These are phyloP conservation scores for Hypholoma fasciculare DNA, from an alignment of 768 basidiomycete genomes.

Conservation along the genomic window DNA sequence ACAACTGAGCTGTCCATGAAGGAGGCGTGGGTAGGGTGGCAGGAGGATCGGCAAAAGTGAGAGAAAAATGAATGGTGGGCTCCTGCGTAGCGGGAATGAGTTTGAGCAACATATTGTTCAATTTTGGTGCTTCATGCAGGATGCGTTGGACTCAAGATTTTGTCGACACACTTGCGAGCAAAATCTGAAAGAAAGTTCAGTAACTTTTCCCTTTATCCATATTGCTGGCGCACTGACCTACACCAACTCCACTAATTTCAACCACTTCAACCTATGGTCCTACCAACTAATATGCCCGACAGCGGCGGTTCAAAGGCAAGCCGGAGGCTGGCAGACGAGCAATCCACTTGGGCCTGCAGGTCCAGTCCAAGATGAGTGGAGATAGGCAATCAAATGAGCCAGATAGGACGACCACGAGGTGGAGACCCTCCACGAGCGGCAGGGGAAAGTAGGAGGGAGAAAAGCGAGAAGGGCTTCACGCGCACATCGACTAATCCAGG, in stretches of 20 bases:
- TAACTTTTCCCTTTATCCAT: neutral
- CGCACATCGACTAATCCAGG: conserved; percentile 3
- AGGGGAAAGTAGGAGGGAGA: neutral
- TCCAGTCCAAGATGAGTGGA: neutral
- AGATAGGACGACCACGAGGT: neutral
- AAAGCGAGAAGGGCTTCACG: neutral
- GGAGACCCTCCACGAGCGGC: neutral
- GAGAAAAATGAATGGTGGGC: conserved; percentile 58
- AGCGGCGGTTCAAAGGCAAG: neutral
- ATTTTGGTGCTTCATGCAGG: neutral
- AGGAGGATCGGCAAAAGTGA: conserved; percentile 56
- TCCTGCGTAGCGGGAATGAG: conserved; percentile 43
- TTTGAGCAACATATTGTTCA: conserved; percentile 53
- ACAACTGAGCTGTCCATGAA: conserved; percentile 57
- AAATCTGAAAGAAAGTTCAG: neutral
- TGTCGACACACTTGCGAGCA: neutral
- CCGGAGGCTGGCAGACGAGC: neutral
- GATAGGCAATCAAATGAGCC: neutral
- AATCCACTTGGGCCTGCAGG: neutral
- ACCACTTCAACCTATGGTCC: neutral
- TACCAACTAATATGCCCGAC: neutral
- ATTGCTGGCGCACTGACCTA: neutral
- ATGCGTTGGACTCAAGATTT: neutral
- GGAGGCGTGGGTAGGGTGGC: conserved; percentile 43
- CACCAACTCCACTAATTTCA: neutral